Conservation (phyloP, 2,329 filamentous ascomycete species). For the Pseudocercospora eumusae region DNA sequence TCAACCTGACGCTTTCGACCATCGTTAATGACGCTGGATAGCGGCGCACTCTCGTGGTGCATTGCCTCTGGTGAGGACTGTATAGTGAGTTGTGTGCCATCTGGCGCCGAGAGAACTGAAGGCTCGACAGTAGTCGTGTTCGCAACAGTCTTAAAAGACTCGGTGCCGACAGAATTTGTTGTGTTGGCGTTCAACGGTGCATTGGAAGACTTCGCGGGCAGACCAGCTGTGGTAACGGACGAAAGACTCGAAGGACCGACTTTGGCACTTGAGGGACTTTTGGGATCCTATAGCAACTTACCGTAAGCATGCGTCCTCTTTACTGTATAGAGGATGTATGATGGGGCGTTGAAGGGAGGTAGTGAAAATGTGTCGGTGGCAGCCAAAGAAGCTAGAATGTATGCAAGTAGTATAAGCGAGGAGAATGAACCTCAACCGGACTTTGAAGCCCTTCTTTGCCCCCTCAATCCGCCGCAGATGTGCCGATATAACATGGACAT, state of each 20-base stretch:
- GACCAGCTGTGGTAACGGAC: not conserved
- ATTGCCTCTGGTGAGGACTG: not conserved
- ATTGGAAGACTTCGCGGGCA: not conserved
- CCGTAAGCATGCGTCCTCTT: constrained; percentile 33
- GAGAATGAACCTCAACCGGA: not conserved
- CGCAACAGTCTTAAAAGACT: not conserved
- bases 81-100: not conserved
- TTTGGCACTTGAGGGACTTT: not conserved
- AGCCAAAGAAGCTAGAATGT: constrained; percentile 8
- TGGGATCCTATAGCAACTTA: constrained; percentile 24
- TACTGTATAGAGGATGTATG: not conserved
- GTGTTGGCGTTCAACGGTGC: not conserved
- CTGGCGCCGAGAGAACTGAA: not conserved
- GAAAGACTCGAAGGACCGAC: not conserved
- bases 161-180: not conserved
- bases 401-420: constrained; percentile 12
- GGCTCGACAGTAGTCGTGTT: not conserved
- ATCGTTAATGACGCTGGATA: not conserved
- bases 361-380: constrained; percentile 10
- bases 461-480: not conserved
- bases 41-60: not conserved
- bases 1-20: not conserved
- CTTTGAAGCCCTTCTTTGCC: not conserved
- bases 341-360: constrained; percentile 3
- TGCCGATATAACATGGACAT: not conserved